Evolutionary conservation across 306 rosid species (phyloP), one percentile per base, ranked within the genome.

Genomic region (Oemleria cerasiformis): DNA sequence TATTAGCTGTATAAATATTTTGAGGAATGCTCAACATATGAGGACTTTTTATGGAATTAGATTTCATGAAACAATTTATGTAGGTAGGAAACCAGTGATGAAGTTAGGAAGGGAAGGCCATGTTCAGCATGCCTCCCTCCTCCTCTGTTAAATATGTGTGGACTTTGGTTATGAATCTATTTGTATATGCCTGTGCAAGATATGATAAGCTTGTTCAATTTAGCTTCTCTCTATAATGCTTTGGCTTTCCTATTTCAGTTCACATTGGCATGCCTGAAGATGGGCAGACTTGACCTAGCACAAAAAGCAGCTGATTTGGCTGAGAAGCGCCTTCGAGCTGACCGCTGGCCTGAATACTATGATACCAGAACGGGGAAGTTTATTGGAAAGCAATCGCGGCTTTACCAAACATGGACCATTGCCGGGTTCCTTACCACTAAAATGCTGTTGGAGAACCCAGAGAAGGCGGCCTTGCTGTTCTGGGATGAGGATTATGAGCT

Each of bases 311-410:
- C 88, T 71, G 85, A 76, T 45, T 70, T 85, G 82, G 96, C 96
- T 38, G 99, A 91, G 88, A 83, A 88, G 77, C 85, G 96, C 78
- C 84, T 95, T 49, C 83, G 82, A 43, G 6, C 23, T 13, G 97
- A 95, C 73, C 82, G 75, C 7, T 91, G 99, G 99, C 97, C 99
- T 12, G 99, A 95, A 79, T 95, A 95, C 68, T 95, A 95, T 50
- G 99, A 95, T 87, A 91, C 97, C 4, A 86, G 73, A 66, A 73
- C 88, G 0, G 97, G 97, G 67, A 91, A 75, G 75, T 95, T 95
- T 51, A 78, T 95, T 1, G 97, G 99, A 76, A 95, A 95, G 78
- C 99, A 89, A 81, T 79, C 99, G 0, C 77, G 97, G 51, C 90
- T 75, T 63, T 80, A 72, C 82, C 99, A 95, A 83, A 89, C 97